A percentile compares a stretch with the other conserved stretches of the same genome.
Conservation (phyloP, 2,329 filamentous ascomycete genomes). For the Cytospora mali region DNA sequence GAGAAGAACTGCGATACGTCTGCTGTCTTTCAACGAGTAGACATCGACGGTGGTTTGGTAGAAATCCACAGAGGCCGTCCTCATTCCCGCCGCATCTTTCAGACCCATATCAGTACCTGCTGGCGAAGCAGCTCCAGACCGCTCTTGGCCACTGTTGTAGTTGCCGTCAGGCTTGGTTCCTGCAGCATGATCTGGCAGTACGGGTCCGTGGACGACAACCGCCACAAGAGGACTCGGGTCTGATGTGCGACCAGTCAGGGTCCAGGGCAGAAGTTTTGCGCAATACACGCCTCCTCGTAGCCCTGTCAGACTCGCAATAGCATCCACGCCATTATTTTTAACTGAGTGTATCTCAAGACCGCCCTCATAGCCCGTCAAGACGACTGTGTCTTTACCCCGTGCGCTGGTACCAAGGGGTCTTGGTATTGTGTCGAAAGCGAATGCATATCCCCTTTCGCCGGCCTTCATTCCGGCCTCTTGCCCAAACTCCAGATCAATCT, state of each 20-base stretch:
- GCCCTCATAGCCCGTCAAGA: constrained; percentile 79
- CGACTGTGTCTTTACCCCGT: constrained; percentile 58
- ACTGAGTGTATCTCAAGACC: constrained; percentile 76
- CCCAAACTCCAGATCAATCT: constrained; percentile 64
- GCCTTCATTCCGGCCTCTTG: constrained; percentile 59
- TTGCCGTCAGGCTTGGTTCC: constrained; percentile 41
- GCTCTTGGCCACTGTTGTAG: constrained; percentile 35
- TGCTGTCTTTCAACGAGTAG: constrained; percentile 79
- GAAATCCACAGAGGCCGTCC: constrained; percentile 50
- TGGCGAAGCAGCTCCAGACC: constrained; percentile 44
- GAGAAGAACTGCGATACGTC: constrained; percentile 72
- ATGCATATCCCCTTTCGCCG: constrained; percentile 74
- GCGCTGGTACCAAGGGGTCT: constrained; percentile 33
- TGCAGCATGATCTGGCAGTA: constrained; percentile 48
- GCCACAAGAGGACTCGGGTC: constrained; percentile 73
- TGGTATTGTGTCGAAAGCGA: constrained; percentile 75
- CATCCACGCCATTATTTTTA: constrained; percentile 70
- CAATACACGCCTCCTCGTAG: constrained; percentile 78
- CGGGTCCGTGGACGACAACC: constrained; percentile 78
- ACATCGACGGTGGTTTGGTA: constrained; percentile 90
- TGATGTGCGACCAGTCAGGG: constrained; percentile 53
- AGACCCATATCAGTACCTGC: constrained; percentile 42
- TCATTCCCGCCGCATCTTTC: constrained; percentile 32
- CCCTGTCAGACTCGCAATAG: constrained; percentile 71
- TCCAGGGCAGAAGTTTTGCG: constrained; percentile 81